Percentiles rank a stretch among this genome's conserved stretches.
Evolutionary conservation across 352 stramenopile genomes (phyloP).

Genomic region (Hyaloperonospora arabidopsidis): DNA sequence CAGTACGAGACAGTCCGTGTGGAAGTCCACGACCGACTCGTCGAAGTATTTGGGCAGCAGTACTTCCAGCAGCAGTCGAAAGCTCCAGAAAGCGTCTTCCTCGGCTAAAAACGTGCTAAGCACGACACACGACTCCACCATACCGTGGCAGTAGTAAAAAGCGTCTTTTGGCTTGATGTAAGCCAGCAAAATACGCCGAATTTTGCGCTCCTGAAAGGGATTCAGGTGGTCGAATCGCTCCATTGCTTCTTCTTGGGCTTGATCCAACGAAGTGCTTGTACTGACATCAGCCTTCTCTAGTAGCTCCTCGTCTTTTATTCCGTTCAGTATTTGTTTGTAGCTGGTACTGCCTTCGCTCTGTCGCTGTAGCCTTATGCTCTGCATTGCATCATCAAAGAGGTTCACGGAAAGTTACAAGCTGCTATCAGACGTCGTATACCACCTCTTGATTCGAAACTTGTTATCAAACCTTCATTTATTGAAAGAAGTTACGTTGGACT

Average conservation of each 20-base stretch:
- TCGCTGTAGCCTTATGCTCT: constrained; percentile 55
- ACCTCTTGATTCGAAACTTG: background rate
- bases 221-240: constrained; percentile 73
- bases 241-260: constrained; percentile 72
- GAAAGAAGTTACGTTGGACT: too few species aligned
- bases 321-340: constrained; percentile 49
- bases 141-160: constrained; percentile 76
- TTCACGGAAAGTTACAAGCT: background rate
- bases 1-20: constrained; percentile 73
- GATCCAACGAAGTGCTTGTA: constrained; percentile 39
- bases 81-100: constrained; percentile 74
- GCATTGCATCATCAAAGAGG: background rate
- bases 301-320: constrained; percentile 23
- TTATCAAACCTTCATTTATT: too few species aligned
- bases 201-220: constrained; percentile 78
- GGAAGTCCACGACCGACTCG: constrained; percentile 70
- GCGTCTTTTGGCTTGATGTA: constrained; percentile 73
- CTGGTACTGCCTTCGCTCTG: constrained; percentile 36
- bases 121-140: constrained; percentile 75
- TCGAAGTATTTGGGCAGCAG: constrained; percentile 78
- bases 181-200: constrained; percentile 65
- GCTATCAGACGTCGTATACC: constrained; percentile 1
- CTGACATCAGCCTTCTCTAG: constrained; percentile 24
- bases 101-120: constrained; percentile 69
- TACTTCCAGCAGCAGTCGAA: constrained; percentile 61